Evolutionary conservation across 2,329 filamentous ascomycete genomes (phyloP).

Genomic region (Curvularia hawaiiensis): DNA sequence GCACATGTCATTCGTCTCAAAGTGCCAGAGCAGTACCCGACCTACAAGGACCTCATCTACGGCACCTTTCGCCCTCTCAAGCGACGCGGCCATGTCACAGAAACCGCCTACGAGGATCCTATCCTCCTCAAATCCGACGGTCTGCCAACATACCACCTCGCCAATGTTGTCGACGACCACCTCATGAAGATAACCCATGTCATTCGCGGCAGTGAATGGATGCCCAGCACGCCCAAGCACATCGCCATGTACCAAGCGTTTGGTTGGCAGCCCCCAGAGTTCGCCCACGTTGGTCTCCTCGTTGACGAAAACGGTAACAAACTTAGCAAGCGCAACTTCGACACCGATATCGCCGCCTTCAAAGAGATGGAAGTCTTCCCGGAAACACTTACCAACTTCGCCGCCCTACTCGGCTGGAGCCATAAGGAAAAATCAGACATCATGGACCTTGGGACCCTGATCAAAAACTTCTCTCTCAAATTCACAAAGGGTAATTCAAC

Average conservation of each 20-base stretch:
- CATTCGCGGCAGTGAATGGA: constrained; percentile 94
- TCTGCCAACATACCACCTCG: constrained; percentile 93
- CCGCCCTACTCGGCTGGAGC: constrained; percentile 84
- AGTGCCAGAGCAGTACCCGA: constrained; percentile 63
- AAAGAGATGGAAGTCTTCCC: constrained; percentile 65
- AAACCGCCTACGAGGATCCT: constrained; percentile 73
- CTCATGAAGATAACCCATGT: constrained; percentile 96
- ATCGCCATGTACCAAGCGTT: constrained; percentile 60
- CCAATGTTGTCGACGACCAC: constrained; percentile 96
- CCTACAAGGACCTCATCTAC: constrained; percentile 80
- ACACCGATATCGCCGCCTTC: constrained; percentile 65
- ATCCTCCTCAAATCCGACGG: constrained; percentile 92
- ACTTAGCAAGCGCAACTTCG: constrained; percentile 79
- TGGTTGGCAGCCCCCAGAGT: constrained; percentile 54
- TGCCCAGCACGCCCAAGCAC: constrained; percentile 87
- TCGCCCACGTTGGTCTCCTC: constrained; percentile 57
- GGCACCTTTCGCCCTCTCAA: constrained; percentile 54
- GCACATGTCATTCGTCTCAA: constrained; percentile 78
- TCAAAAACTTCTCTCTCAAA: constrained; percentile 78
- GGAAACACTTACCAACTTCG: constrained; percentile 76
- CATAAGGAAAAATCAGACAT: constrained; percentile 71
- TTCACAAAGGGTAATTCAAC: constrained; percentile 91
- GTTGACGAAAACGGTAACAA: constrained; percentile 56
- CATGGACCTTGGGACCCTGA: constrained; percentile 72
- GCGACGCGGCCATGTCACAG: constrained; percentile 46